phyloP scores from a whole-genome alignment of 176 grass and related monocot species.

The Avena eriantha region DNA sequence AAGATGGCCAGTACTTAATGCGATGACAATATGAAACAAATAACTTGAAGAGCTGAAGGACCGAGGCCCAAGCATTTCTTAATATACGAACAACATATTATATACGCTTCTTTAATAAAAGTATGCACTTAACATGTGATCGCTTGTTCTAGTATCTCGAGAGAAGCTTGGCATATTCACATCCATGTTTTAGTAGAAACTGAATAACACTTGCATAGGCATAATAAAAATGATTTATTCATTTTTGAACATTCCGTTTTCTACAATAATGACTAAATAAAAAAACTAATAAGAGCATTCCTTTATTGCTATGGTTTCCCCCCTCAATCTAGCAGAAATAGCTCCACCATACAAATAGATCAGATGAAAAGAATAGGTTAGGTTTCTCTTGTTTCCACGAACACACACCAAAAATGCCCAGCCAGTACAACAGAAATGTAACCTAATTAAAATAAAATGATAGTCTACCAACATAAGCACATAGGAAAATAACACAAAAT shows the following conservation, averaged over 20 bases:
- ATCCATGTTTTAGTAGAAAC: slow-evolving; percentile 25
- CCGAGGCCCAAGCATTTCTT: slow-evolving; percentile 1
- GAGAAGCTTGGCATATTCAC: background rate
- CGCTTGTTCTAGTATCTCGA: background rate
- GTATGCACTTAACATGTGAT: slow-evolving; percentile 17
- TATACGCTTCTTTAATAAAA: slow-evolving; percentile 34
- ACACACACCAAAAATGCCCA: too few relatives aligned
- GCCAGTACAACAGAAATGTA: slow-evolving; percentile 11
- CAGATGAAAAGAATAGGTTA: too few relatives aligned
- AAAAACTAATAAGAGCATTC: slow-evolving; percentile 23
- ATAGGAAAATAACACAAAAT: slow-evolving; percentile 1
- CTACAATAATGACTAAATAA: background rate
- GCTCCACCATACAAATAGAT: too few relatives aligned
- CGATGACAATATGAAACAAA: background rate
- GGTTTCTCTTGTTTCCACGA: too few relatives aligned
- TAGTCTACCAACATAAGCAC: slow-evolving; percentile 3
- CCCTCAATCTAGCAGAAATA: slow-evolving; percentile 13
- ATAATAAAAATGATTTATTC: slow-evolving; percentile 1
- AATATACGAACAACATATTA: background rate
- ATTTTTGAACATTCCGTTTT: background rate
- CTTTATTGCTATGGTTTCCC: slow-evolving; percentile 19
- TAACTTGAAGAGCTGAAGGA: background rate
- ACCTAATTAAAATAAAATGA: slow-evolving; percentile 7
- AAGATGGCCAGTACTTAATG: slow-evolving; percentile 24
- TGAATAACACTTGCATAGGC: background rate